phyloP scores from a whole-genome alignment of 176 grass and related monocot species.

The Aegilops umbellulata region DNA sequence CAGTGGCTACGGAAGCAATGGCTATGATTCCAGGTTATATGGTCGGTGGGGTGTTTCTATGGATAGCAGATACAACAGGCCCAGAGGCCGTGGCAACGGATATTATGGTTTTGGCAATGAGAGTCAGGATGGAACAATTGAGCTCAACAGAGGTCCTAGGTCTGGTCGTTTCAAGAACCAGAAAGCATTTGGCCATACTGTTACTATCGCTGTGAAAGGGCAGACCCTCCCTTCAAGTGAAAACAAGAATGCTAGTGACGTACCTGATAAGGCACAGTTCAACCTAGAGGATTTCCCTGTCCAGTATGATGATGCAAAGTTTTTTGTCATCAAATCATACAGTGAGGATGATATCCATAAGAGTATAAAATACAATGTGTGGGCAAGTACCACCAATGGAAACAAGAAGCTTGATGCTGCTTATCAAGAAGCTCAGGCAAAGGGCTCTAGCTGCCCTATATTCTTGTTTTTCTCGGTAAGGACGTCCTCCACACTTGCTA shows the following conservation, averaged over 20 bases:
- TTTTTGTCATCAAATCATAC: slow-evolving; percentile 92
- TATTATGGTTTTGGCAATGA: slow-evolving; percentile 74
- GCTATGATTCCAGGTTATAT: slow-evolving; percentile 72
- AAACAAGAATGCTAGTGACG: slow-evolving; percentile 33
- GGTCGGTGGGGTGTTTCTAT: slow-evolving; percentile 55
- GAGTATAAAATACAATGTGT: slow-evolving; percentile 93
- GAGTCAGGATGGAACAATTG: slow-evolving; percentile 76
- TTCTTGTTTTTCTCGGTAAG: slow-evolving; percentile 97
- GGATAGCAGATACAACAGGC: slow-evolving; percentile 78
- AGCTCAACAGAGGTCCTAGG: slow-evolving; percentile 88
- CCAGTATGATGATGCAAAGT: slow-evolving; percentile 76
- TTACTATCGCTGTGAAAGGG: slow-evolving; percentile 70
- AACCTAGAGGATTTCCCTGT: slow-evolving; percentile 74
- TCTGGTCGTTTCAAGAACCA: slow-evolving; percentile 81
- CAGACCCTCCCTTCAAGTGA: slow-evolving; percentile 58
- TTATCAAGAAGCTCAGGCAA: slow-evolving; percentile 84
- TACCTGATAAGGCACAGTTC: slow-evolving; percentile 63
- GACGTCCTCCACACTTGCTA: neutral
- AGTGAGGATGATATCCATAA: slow-evolving; percentile 97
- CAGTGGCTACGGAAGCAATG: slow-evolving; percentile 50
- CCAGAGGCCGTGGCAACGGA: slow-evolving; percentile 53
- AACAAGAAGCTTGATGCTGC: slow-evolving; percentile 94
- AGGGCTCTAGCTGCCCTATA: slow-evolving; percentile 62
- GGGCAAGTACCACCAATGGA: slow-evolving; percentile 96
- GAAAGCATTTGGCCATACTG: slow-evolving; percentile 57